Evolutionary conservation across 1,284 basidiomycete species (phyloP).

Genomic region (Apiotrichum porosum): DNA sequence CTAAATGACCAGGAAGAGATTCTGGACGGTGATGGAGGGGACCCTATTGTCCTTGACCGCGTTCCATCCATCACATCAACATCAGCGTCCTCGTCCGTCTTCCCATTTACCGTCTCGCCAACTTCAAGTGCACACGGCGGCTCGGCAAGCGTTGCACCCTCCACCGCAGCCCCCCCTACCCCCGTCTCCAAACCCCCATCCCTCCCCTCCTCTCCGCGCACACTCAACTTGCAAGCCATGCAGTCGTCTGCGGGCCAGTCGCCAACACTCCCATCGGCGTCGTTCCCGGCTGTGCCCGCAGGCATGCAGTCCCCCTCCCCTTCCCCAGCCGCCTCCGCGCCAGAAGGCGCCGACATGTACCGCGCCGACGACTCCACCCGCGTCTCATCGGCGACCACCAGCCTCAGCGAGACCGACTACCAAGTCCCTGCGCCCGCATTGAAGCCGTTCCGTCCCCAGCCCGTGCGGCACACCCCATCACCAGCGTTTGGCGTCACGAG

Average conservation of each 20-base stretch:
- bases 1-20: slow-evolving; percentile 25
- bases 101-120: slow-evolving; percentile 29
- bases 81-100: slow-evolving; percentile 19
- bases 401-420: neutral
- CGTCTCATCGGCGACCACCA: neutral
- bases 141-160: neutral
- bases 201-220: slow-evolving; percentile 31
- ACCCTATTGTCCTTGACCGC: slow-evolving; percentile 1
- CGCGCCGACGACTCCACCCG: neutral
- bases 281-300: too few relatives aligned
- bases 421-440: slow-evolving; percentile 25
- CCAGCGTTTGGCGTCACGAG: neutral
- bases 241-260: neutral
- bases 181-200: slow-evolving; percentile 1
- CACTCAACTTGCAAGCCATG: slow-evolving; percentile 24
- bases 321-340: too few relatives aligned
- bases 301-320: too few relatives aligned
- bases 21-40: slow-evolving; percentile 13
- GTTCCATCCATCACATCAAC: slow-evolving; percentile 5
- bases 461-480: slow-evolving; percentile 30
- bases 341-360: neutral
- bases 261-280: too few relatives aligned
- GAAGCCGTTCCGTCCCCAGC: slow-evolving; percentile 32
- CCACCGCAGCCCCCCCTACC: neutral
- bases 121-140: slow-evolving; percentile 19